phyloP scores from a whole-genome alignment of 2,329 filamentous ascomycete species.

The Fusarium denticulatum region DNA sequence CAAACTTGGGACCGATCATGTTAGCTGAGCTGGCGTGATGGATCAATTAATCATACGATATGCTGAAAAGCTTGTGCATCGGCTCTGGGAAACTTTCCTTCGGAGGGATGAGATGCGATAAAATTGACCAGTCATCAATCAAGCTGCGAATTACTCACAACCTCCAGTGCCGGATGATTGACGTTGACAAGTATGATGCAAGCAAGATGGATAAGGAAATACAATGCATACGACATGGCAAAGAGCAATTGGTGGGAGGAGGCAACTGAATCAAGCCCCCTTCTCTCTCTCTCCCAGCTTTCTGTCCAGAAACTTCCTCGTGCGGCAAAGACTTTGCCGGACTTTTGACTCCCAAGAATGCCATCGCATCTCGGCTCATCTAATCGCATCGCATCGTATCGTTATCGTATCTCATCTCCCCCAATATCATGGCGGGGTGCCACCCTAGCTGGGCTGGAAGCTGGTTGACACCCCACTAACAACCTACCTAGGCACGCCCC shows the following conservation, averaged over 20 bases:
- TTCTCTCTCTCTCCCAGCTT: not conserved
- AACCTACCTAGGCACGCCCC: conserved; percentile 13
- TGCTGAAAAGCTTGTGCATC: conserved; percentile 15
- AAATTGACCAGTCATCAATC: conserved; percentile 18
- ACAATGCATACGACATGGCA: not conserved
- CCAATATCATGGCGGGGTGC: conserved; percentile 27
- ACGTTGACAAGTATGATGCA: not conserved
- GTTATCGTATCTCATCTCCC: conserved; percentile 40
- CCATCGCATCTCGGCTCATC: conserved; percentile 19
- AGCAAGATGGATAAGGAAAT: not conserved
- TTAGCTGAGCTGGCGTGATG: conserved; percentile 34
- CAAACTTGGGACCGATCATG: conserved; percentile 21
- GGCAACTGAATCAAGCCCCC: not conserved
- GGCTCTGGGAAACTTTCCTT: conserved; percentile 6
- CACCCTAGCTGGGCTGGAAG: conserved; percentile 11
- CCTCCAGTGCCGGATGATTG: conserved; percentile 3
- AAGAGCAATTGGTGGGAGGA: not conserved
- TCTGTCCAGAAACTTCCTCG: not conserved
- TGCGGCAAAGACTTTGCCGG: not conserved
- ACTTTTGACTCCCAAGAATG: not conserved
- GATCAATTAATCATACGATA: conserved; percentile 44
- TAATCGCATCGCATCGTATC: conserved; percentile 37
- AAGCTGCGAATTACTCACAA: conserved; percentile 20
- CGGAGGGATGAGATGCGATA: conserved; percentile 1
- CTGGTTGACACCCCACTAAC: conserved; percentile 18